Evolutionary conservation across 306 rosid species (phyloP).

Genomic region (Cucurbita argyrosperma): DNA sequence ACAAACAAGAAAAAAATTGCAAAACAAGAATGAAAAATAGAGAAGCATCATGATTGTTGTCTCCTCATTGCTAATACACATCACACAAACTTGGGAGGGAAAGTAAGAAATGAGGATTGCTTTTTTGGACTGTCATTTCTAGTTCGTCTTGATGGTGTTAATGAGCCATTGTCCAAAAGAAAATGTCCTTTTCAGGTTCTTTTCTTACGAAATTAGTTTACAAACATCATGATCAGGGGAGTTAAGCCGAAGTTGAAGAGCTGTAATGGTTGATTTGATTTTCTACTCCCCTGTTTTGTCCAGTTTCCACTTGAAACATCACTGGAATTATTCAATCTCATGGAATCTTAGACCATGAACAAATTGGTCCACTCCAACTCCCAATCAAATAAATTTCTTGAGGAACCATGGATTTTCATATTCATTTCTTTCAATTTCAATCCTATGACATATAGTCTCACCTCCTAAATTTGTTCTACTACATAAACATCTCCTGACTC

Average conservation of each 20-base stretch:
- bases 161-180: background rate
- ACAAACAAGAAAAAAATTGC: background rate
- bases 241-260: background rate
- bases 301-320: background rate
- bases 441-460: background rate
- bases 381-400: background rate
- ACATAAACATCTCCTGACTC: no score
- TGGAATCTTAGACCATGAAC: background rate
- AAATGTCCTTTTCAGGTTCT: background rate
- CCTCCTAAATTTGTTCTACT: no score
- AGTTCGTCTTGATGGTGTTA: no score
- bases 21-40: background rate
- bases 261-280: background rate
- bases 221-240: background rate
- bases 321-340: background rate
- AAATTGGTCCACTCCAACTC: background rate
- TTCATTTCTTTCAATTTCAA: background rate
- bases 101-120: background rate
- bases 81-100: background rate
- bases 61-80: background rate
- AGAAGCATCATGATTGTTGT: background rate
- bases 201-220: background rate
- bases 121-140: background rate
- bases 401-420: background rate
- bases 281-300: background rate